Base-by-base conservation (phyloP, 148 eudicot genomes). In the Rhododendron griersonianum region DNA sequence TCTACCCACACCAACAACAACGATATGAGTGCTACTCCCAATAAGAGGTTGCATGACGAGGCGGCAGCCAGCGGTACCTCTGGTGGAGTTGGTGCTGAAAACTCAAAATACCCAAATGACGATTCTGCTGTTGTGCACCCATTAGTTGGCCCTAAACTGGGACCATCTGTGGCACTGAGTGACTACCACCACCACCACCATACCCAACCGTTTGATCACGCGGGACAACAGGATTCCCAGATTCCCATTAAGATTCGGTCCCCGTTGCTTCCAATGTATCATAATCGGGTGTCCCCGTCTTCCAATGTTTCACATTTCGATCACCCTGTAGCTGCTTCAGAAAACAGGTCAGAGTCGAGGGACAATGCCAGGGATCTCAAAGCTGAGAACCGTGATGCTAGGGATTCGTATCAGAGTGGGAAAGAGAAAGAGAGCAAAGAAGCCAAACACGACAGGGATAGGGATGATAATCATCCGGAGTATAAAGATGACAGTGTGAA, bases 351-450 rank as follows among this genome's bases (percentile, higher is more conserved):
- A 76, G 98, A 94, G 69, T 85, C 73, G 6, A 91, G 92, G 87
- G 98, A 95, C 44, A 78, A 75, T 73, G 85, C 48, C 84, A 93
- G 93, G 85, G 98, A 95, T 81, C 28, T 18, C 44, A 89, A 87
- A 81, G 84, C 80, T 61, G 92, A 91, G 83, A 87, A 61, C 23
- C 89, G 91, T 63, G 88, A 87, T 25, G 44, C 85, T 79, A 90
- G 93, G 90, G 96, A 94, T 79, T 81, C 74, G 83, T 87, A 87
- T 86, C 98, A 91, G 79, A 84, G 86, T 74, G 88, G 86, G 69
- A 94, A 93, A 89, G 93, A 91, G 77, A 88, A 92, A 89, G 93
- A 91, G 73, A 88, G 92, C 84, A 86, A 92, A 90, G 95, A 94
- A 81, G 80, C 63, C 50, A 94, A 93, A 82, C 85, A 89, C 67